Percentiles rank a stretch among this genome's conserved stretches.
Conservation (phyloP, 2,329 filamentous ascomycete species). For the Aplosporella prunicola region DNA sequence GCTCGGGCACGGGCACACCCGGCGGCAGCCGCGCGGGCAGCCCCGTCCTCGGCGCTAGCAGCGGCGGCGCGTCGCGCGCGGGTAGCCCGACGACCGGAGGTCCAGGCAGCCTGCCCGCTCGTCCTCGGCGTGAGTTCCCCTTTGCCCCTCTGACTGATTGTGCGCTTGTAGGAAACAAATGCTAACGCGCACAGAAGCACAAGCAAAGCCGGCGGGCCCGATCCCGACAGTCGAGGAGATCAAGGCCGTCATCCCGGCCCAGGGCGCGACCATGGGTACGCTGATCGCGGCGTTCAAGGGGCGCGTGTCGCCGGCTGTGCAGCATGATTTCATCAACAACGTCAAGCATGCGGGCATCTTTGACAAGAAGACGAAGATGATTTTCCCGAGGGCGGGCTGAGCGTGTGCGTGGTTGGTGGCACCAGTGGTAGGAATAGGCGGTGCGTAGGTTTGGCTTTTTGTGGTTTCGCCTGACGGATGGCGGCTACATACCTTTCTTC, state of each 20-base stretch:
- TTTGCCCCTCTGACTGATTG: no score
- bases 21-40: slow-evolving; percentile 47
- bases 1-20: slow-evolving; percentile 51
- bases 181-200: slow-evolving; percentile 4
- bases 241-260: slow-evolving; percentile 33
- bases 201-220: slow-evolving; percentile 11
- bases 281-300: slow-evolving; percentile 34
- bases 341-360: slow-evolving; percentile 7
- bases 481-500: no score
- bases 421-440: no score
- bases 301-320: slow-evolving; percentile 18
- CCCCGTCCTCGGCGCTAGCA: slow-evolving; percentile 30
- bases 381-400: no score
- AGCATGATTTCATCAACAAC: slow-evolving; percentile 6
- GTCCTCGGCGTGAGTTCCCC: slow-evolving; percentile 9
- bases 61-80: slow-evolving; percentile 24
- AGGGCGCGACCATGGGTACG: slow-evolving; percentile 34
- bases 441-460: no score
- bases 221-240: slow-evolving; percentile 38
- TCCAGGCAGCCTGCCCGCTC: no score
- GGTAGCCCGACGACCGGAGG: slow-evolving; percentile 21
- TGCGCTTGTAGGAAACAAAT: not conserved
- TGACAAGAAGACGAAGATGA: slow-evolving; percentile 8
- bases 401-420: no score
- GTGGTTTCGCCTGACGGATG: no score